Base-by-base conservation (phyloP, 768 basidiomycete species). In the Lactifluus hygrophoroides region DNA sequence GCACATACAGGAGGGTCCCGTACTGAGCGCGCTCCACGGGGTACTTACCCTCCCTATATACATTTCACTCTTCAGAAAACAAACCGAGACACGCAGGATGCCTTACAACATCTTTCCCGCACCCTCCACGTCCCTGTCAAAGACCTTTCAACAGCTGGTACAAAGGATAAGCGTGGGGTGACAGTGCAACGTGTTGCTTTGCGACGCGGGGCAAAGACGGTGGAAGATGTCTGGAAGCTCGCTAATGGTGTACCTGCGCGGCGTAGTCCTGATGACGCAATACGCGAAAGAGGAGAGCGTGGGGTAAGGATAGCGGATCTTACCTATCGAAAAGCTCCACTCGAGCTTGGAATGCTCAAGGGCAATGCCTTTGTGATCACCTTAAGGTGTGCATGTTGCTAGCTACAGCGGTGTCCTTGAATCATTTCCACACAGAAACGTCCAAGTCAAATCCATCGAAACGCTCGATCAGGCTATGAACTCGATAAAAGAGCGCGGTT, bases 21-120 rank as follows among this genome's bases (percentile, higher is more conserved):
- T 64, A 72, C 74, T 21, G 76, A 76, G 52, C 78, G 79, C 42
- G 66, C 74, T 25, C 75, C 80, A 45, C 80, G 87, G 43, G 85
- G 84, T 23, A 80, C 77, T 23, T 88, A 82, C 63, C 88, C 88
- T 57, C 88, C 87, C 0, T 99, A 89, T 68, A 92, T 98, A 62
- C 94, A 97, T 68, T 96, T 98, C 70, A 96, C 91, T 1, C 74
- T 99, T 34, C 94, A 95, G 69, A 99, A 99, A 73, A 90, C 94
- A 21, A 99, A 99, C 69, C 85, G 96, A 44, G 96, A 99, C 68
- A 96, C 93, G 3, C 94, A 96, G 68, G 96, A 98, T 67, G 92
- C 91, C 2, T 81, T 99, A 21, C 77, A 82, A 1, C 78, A 94
- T 65, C 73, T 99, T 32, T 77, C 90, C 17, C 84, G 93, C 14